Base-by-base conservation (phyloP, 371 early-diverging fungal genomes). In the Mucor plumbeus region DNA sequence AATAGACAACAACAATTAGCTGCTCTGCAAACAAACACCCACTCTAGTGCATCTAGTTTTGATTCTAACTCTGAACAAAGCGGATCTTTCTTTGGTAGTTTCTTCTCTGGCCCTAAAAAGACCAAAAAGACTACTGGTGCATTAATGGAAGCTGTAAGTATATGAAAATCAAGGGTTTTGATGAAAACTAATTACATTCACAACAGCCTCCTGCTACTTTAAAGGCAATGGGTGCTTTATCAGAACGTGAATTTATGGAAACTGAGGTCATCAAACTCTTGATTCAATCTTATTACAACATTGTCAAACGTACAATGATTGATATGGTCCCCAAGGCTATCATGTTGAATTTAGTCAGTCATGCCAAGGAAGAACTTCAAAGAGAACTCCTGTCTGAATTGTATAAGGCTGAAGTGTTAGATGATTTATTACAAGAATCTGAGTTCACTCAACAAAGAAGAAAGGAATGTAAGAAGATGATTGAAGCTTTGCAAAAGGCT, bases 261-360 rank as follows among this genome's bases (percentile, higher is more conserved):
- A 98, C 95, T 4, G 98, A 98, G 77, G 97, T 98, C 33, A 98
- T 99, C 74, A 99, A 99, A 81, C 87, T 98, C 55, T 85, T 98
- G 69, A 94, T 99, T 58, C 88, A 90, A 65, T 96, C 96, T 7
- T 99, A 99, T 85, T 98, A 91, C 76, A 92, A 94, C 73, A 97
- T 99, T 79, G 97, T 99, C 57, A 99, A 99, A 85, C 93, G 97
- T 64, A 99, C 97, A 5, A 90, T 97, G 64, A 88, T 97, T 43
- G 99, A 99, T 77, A 92, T 99, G 84, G 95, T 99, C 5, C 99
- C 99, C 59, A 99, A 99, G 77, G 96, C 99, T 5, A 94, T 99
- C 65, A 99, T 99, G 98, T 85, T 94, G 39, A 97, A 99, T 79
- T 85, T 99, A 36, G 99, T 99, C 1, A 85, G 83, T 60, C 87